Conservation (phyloP, 176 grass and related monocot genomes). For the Eleusine coracana region DNA sequence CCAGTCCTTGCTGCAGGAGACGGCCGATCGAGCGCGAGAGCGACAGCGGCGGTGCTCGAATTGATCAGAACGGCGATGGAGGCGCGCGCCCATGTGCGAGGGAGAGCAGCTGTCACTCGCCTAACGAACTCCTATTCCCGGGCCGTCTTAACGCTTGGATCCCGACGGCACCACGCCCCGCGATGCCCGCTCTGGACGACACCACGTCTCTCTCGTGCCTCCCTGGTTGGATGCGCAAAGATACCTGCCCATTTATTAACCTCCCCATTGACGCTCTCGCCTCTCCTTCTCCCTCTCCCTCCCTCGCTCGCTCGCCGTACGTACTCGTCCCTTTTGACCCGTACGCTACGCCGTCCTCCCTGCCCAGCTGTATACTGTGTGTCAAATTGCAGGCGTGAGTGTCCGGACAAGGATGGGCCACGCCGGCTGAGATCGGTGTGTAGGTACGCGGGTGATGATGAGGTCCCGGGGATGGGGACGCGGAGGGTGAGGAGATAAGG, state of each 20-base stretch:
- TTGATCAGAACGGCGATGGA: neutral
- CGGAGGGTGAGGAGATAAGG: slow-evolving; percentile 1
- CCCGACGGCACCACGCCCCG: slow-evolving; percentile 21
- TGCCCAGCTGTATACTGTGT: neutral
- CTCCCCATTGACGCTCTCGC: neutral
- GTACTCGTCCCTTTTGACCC: neutral
- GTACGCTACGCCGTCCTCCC: neutral
- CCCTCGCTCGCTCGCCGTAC: too few relatives aligned
- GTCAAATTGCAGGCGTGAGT: neutral
- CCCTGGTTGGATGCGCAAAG: slow-evolving; percentile 29
- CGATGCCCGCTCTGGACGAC: neutral
- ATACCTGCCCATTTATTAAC: slow-evolving; percentile 33
- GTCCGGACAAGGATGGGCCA: neutral
- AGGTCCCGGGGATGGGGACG: neutral
- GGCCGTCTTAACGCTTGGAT: slow-evolving; percentile 18
- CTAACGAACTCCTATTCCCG: slow-evolving; percentile 31
- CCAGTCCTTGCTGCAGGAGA: neutral
- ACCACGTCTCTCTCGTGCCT: slow-evolving; percentile 19
- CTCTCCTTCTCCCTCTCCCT: neutral
- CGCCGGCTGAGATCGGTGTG: neutral
- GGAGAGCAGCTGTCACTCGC: slow-evolving; percentile 18
- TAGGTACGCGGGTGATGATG: neutral
- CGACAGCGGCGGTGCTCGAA: slow-evolving; percentile 11
- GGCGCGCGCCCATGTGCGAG: neutral
- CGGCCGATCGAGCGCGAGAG: neutral